Evolutionary conservation across 129 eudicot genomes (phyloP).

Genomic region (Chrysanthemum makinoi): DNA sequence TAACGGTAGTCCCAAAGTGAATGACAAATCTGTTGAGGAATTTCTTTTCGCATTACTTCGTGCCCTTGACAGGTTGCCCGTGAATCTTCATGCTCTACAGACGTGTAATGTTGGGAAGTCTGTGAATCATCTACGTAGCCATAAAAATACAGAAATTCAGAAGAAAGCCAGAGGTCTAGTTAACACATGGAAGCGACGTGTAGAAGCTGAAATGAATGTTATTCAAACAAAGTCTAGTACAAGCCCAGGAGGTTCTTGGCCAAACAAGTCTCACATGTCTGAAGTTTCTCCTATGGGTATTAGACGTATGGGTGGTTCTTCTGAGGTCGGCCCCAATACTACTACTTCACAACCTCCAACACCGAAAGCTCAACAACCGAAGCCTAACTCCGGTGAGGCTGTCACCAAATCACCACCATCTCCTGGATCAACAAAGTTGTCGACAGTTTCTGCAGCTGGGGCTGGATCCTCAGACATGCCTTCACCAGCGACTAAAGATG

Average conservation of each 20-base stretch:
- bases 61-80: constrained; percentile 89
- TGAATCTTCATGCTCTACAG: constrained; percentile 90
- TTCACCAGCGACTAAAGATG: constrained; percentile 53
- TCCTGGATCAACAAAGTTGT: constrained; percentile 42
- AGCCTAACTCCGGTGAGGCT: constrained; percentile 43
- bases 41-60: constrained; percentile 85
- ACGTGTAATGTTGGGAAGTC: constrained; percentile 85
- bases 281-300: constrained; percentile 51
- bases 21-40: constrained; percentile 76
- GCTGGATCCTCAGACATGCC: constrained; percentile 30
- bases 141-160: constrained; percentile 80
- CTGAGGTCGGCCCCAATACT: constrained; percentile 42
- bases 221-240: constrained; percentile 57
- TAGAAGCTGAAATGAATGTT: constrained; percentile 89
- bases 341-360: constrained; percentile 53
- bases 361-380: constrained; percentile 42
- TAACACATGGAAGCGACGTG: constrained; percentile 97
- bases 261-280: constrained; percentile 41
- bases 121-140: constrained; percentile 76
- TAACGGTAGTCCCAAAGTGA: constrained; percentile 58
- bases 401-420: constrained; percentile 48
- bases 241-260: constrained; percentile 48
- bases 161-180: constrained; percentile 84
- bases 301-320: constrained; percentile 34
- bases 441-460: no score